Evolutionary conservation across 768 basidiomycete genomes (phyloP).

Genomic region (Daedaleopsis sinensis): DNA sequence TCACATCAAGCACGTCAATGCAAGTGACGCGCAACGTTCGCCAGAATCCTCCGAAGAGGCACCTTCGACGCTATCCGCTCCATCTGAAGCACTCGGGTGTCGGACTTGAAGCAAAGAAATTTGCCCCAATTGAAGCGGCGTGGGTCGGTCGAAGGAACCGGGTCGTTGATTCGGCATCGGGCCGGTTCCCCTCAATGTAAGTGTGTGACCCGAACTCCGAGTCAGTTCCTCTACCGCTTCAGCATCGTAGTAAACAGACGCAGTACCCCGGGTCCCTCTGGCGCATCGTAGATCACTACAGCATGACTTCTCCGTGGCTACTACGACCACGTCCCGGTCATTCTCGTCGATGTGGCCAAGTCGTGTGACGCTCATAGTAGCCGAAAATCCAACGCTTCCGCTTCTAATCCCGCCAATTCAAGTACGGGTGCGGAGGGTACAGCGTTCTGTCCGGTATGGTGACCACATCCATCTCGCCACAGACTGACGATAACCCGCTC

Average conservation of each 20-base stretch:
- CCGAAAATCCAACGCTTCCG: not conserved
- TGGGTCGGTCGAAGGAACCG: slow-evolving; percentile 1
- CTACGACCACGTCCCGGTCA: not conserved
- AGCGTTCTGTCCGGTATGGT: not conserved
- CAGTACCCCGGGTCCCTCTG: not conserved
- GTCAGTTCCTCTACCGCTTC: not conserved
- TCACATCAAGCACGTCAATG: not conserved
- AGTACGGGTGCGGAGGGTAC: not conserved
- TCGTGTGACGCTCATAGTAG: not conserved
- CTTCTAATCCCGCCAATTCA: not conserved
- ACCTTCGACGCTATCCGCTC: not conserved
- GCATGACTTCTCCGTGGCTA: not conserved
- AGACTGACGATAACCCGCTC: not conserved
- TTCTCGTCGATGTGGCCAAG: not conserved
- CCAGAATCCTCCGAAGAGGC: slow-evolving; percentile 1
- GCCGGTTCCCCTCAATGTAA: slow-evolving; percentile 3
- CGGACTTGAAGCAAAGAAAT: slow-evolving; percentile 11
- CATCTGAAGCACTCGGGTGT: slow-evolving; percentile 1
- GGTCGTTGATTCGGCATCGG: slow-evolving; percentile 10
- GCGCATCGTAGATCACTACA: not conserved
- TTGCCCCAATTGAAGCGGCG: not conserved
- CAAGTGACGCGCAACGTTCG: not conserved
- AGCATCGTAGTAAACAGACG: not conserved
- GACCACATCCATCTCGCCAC: not conserved
- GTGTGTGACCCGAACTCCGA: not conserved